These are phyloP conservation scores for Leishmania arabica DNA, from an alignment of 208 protist genomes.

Conservation along the genomic window DNA sequence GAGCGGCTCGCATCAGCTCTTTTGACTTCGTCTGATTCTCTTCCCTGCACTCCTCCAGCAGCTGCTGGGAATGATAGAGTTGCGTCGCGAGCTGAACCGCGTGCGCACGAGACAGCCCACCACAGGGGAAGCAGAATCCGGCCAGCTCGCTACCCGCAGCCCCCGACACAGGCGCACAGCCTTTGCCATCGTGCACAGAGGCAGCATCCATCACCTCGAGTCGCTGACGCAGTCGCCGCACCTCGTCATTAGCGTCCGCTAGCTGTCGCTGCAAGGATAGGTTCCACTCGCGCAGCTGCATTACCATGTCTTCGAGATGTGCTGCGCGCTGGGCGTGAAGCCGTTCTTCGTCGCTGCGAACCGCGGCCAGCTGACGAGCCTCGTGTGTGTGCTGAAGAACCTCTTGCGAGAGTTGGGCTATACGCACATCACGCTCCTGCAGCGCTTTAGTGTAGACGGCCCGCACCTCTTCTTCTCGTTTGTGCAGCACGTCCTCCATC, in stretches of 20 bases:
- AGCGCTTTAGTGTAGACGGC: slow-evolving; percentile 41
- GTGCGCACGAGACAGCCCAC: slow-evolving; percentile 1
- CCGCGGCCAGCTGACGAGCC: slow-evolving; percentile 5
- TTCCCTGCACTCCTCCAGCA: neutral
- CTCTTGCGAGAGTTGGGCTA: slow-evolving; percentile 53
- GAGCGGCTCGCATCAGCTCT: slow-evolving; percentile 43
- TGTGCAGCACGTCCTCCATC: slow-evolving; percentile 29
- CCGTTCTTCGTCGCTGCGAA: slow-evolving; percentile 21
- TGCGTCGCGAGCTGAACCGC: slow-evolving; percentile 12
- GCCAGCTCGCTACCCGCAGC: neutral
- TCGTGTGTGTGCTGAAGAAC: slow-evolving; percentile 34
- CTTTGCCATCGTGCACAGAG: neutral
- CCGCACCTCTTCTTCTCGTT: slow-evolving; percentile 46
- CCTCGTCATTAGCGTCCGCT: neutral
- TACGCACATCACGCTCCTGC: slow-evolving; percentile 61
- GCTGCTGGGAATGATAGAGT: slow-evolving; percentile 12
- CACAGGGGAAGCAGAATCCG: neutral
- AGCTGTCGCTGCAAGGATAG: slow-evolving; percentile 24
- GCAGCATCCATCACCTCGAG: neutral
- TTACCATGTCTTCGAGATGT: slow-evolving; percentile 18
- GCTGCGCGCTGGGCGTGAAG: slow-evolving; percentile 4
- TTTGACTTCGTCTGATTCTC: slow-evolving; percentile 6
- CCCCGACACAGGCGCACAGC: neutral
- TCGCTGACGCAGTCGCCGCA: slow-evolving; percentile 14
- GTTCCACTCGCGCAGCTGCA: slow-evolving; percentile 28